These are phyloP conservation scores for Globisporangium solare DNA, from an alignment of 352 stramenopile species.

Conservation along the genomic window DNA sequence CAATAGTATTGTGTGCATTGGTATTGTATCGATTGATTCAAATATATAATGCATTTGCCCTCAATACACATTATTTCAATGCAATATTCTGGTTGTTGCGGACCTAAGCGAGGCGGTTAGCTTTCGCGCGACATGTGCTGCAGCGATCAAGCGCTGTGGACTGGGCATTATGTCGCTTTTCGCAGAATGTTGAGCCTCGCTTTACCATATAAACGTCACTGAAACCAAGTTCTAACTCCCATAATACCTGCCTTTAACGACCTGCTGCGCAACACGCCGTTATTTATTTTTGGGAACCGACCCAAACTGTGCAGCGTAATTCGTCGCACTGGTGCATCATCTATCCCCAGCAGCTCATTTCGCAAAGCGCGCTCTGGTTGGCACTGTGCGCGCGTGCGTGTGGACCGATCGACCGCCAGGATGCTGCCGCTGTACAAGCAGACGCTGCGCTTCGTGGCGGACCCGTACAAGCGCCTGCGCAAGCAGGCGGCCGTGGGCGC, in stretches of 20 bases:
- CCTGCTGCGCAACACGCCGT: background rate
- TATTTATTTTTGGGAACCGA: background rate
- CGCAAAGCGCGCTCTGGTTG: too few species aligned
- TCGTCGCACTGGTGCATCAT: too few species aligned
- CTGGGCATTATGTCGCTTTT: background rate
- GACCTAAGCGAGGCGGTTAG: background rate
- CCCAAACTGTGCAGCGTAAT: background rate
- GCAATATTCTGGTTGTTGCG: too few species aligned
- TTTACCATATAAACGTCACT: too few species aligned
- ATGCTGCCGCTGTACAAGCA: conserved; percentile 65
- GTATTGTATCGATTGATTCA: too few species aligned
- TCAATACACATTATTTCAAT: too few species aligned
- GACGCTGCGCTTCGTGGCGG: conserved; percentile 52
- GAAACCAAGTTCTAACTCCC: too few species aligned
- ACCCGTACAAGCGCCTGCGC: conserved; percentile 59
- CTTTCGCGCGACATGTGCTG: background rate
- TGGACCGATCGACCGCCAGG: background rate
- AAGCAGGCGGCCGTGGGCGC: conserved; percentile 33
- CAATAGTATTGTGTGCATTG: too few species aligned
- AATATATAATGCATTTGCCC: background rate
- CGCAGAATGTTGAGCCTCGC: conserved; percentile 1
- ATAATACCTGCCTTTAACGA: too few species aligned
- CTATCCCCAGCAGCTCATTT: too few species aligned
- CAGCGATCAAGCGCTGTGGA: background rate
- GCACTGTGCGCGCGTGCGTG: too few species aligned